phyloP scores from a whole-genome alignment of 192 early-diverging fungal species.

The Neocallimastix lanati region DNA sequence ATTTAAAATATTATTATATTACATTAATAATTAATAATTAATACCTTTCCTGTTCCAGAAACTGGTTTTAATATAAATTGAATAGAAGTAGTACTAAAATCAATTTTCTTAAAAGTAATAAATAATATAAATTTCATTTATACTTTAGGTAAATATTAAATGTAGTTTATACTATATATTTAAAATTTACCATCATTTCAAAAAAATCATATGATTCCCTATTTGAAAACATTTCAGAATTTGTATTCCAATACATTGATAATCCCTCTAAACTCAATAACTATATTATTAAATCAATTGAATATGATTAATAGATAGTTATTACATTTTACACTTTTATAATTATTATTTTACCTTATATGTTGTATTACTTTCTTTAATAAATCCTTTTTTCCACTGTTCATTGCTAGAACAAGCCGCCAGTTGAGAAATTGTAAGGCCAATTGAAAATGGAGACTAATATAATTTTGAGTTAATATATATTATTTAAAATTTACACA shows the following conservation, averaged over 20 bases:
- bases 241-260: constrained; percentile 78
- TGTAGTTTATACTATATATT: no score
- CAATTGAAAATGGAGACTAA: constrained; percentile 62
- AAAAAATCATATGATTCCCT: constrained; percentile 23
- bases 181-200: constrained; percentile 20
- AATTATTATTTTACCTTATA: constrained; percentile 67
- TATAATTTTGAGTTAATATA: no score
- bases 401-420: constrained; percentile 79
- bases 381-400: constrained; percentile 63
- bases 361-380: constrained; percentile 60
- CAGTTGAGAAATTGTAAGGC: constrained; percentile 72
- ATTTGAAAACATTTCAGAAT: constrained; percentile 37
- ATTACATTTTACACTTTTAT: no score
- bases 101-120: neutral
- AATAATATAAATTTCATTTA: no score
- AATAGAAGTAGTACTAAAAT: constrained; percentile 15
- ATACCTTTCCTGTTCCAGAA: constrained; percentile 62
- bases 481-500: no score
- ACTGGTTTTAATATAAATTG: constrained; percentile 85
- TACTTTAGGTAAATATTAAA: no score
- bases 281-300: no score
- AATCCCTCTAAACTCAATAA: constrained; percentile 46
- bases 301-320: no score
- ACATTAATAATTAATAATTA: no score
- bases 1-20: no score